Base-by-base conservation (phyloP, 176 grass and related monocot species). In the Cymbopogon citratus region DNA sequence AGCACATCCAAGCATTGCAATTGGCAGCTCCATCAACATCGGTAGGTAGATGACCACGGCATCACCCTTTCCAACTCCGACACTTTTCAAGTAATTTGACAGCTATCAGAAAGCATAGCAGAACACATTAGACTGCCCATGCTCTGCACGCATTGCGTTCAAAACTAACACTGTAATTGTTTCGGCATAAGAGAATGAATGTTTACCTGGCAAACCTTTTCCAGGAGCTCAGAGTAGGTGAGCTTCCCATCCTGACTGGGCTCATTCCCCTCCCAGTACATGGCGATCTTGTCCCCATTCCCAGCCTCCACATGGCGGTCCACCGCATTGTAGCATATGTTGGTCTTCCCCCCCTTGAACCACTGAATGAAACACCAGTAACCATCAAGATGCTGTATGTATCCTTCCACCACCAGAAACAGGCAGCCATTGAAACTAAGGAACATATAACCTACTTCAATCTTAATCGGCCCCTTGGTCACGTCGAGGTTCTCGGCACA, bases 191-290 rank as follows among this genome's bases (percentile, higher is more conserved):
- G 34, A 28, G 61, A 59, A 26, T 43, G 18, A 12, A 83, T 36
- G 35, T 73, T 84, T 81, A 98, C 96, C 96, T 99, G 97, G 89
- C 97, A 99, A 95, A 99, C 89, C 66, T 89, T 90, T 85, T 99
- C 91, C 83, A 92, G 68, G 54, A 99, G 91, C 83, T 99, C 83
- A 16, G 97, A 84, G 79, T 85, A 99, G 35, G 97, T 99, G 52
- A 99, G 85, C 73, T 85, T 73, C 31, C 87, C 93, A 29, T 96
- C 89, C 71, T 87, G 76, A 54, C 78, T 65, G 0, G 34, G 87
- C 5, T 95, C 96, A 25, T 99, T 99, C 33, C 97, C 97, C 81
- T 99, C 97, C 96, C 97, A 99, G 44, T 90, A 90, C 63, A 99
- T 52, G 0, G 93, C 97, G 31, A 99, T 61, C 79, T 96, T 99